Conservation (phyloP, 179 eudicot genomes). For the Monotropa hypopitys region DNA sequence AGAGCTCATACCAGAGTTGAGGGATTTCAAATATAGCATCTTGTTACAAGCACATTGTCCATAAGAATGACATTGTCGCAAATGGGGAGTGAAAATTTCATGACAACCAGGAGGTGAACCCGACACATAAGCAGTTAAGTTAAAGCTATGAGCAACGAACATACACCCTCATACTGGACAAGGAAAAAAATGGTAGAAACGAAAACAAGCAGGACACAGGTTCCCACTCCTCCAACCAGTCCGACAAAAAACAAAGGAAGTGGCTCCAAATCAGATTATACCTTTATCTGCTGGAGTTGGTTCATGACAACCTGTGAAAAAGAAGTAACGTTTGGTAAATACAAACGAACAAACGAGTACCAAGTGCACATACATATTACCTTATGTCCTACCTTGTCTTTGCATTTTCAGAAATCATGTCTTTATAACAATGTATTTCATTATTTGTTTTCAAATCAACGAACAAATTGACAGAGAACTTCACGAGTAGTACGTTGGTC, state of each 20-base stretch:
- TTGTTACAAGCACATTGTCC: background rate
- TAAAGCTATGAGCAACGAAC: background rate
- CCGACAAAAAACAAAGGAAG: background rate
- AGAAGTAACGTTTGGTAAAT: background rate
- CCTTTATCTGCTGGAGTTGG: constrained; percentile 73
- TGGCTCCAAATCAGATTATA: constrained; percentile 13
- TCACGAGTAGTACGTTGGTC: background rate
- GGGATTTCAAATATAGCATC: background rate
- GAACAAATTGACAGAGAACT: background rate
- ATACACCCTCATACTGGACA: background rate
- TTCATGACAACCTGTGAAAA: constrained; percentile 53
- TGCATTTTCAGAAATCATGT: background rate
- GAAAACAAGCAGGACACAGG: too few species aligned
- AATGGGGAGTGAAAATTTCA: background rate
- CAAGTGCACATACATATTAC: background rate
- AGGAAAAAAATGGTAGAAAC: background rate
- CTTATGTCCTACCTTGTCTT: background rate
- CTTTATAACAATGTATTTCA: background rate
- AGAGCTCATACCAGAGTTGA: background rate
- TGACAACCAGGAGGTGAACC: background rate
- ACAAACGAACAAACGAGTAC: background rate
- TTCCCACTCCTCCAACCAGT: too few species aligned
- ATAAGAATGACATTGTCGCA: background rate
- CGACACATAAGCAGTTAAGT: background rate
- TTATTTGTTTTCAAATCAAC: too few species aligned